Base-by-base conservation (phyloP, 192 early-diverging fungal genomes). In the Oehlia diaphana region DNA sequence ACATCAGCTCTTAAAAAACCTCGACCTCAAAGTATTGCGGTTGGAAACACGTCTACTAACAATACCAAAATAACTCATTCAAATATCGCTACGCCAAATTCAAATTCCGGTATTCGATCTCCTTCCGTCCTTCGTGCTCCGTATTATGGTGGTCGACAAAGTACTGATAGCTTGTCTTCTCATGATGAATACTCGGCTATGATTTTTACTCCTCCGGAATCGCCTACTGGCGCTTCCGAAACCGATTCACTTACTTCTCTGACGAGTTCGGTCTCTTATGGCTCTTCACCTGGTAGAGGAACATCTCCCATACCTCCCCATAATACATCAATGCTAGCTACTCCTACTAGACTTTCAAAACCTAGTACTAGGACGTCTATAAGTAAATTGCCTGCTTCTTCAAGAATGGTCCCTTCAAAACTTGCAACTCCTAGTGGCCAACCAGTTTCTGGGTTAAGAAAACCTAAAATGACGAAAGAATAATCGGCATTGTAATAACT, bases 271-370 rank as follows among this genome's bases (percentile, higher is more conserved):
- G 63, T 77, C 21, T 77, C 75, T 9, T 77, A 66, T 26, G 61
- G 75, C 21, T 77, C 75, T 19, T 77, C 75, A 47, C 63, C 75
- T 44, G 75, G 75, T 44, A 77, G 75, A 77, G 75, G 39, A 47
- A 49, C 75, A 19, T 77, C 75, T 31, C 75, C 75, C 14, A 49
- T 66, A 65, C 75, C 62, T 9, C 35, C 74, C 10, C 13, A 28
- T 66, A 37, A 61, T 2, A 35, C 33, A 50, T 12, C 44, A 49
- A 72, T 64, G 63, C 63, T 72, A 26, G 13, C 71, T 31, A 50
- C 71, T 50, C 71, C 71, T 7, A 47, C 23, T 28, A 50, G 44
- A 28, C n/a, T 47, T 19, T 28, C 42, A 16, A 72, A 72, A 50
- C n/a, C 8, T 50, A 10, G 23, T 37, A 19, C 31, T 7, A 9